These are phyloP conservation scores for Quambalaria eucalypti DNA, from an alignment of 1,284 basidiomycete genomes.

Conservation along the genomic window DNA sequence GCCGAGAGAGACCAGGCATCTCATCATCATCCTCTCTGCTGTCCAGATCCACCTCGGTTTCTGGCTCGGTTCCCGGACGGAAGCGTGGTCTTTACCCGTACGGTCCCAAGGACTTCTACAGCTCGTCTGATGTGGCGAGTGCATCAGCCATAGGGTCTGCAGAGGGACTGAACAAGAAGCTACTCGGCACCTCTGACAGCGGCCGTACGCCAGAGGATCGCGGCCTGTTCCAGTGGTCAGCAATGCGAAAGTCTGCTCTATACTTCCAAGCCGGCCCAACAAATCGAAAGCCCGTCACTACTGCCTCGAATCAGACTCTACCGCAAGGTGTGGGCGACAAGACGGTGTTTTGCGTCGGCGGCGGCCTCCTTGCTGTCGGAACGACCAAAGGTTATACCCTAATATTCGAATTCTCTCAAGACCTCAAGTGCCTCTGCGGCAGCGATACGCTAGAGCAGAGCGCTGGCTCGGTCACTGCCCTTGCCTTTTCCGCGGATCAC, in stretches of 20 bases:
- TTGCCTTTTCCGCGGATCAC: conserved; percentile 85
- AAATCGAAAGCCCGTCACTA: conserved; percentile 54
- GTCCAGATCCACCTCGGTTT: neutral
- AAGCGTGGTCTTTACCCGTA: neutral
- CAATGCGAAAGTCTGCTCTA: conserved; percentile 60
- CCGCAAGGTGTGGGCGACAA: neutral
- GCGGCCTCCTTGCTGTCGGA: conserved; percentile 82
- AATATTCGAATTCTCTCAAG: conserved; percentile 80
- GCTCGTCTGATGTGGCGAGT: neutral
- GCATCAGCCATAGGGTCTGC: neutral
- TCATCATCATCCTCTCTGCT: neutral
- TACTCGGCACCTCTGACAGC: no score
- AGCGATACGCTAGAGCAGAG: conserved; percentile 54
- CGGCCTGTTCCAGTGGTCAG: conserved; percentile 69
- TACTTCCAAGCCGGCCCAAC: conserved; percentile 41
- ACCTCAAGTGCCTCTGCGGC: conserved; percentile 69
- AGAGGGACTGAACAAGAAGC: neutral
- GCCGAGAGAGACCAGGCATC: neutral
- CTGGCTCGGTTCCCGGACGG: neutral
- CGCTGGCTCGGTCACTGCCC: conserved; percentile 73
- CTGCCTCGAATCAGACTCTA: neutral
- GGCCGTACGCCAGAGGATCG: conserved; percentile 25
- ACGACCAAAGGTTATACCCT: conserved; percentile 67
- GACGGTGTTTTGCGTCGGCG: conserved; percentile 66
- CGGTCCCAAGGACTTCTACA: neutral